Conservation (phyloP, 2,329 filamentous ascomycete species). For the Pseudogymnoascus sp. region DNA sequence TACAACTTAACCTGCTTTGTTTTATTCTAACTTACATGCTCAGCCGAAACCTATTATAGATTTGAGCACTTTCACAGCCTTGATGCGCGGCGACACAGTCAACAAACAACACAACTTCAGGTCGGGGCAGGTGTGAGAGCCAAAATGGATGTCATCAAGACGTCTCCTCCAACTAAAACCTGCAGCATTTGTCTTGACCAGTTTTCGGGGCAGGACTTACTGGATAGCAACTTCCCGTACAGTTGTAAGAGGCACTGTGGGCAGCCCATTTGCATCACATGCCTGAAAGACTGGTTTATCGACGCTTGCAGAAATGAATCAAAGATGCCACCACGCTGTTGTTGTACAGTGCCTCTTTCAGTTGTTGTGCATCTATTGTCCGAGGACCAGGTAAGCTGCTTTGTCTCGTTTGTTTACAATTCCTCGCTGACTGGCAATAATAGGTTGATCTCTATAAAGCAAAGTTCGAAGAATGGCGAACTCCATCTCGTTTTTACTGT, state of each 20-base stretch:
- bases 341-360: constrained; percentile 36
- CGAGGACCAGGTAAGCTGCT: constrained; percentile 24
- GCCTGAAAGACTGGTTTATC: constrained; percentile 36
- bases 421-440: not conserved
- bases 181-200: not conserved
- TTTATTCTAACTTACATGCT: not conserved
- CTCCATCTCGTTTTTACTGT: constrained; percentile 41
- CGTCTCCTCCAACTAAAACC: not conserved
- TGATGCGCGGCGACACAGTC: not conserved
- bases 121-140: not conserved
- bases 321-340: constrained; percentile 41
- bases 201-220: not conserved
- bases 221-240: not conserved
- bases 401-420: not conserved
- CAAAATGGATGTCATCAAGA: not conserved
- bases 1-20: not conserved
- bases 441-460: constrained; percentile 30
- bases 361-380: constrained; percentile 31
- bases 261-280: constrained; percentile 25
- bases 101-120: not conserved
- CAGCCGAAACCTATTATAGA: not conserved
- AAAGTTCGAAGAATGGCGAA: constrained; percentile 42
- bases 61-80: not conserved
- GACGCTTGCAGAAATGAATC: constrained; percentile 32
- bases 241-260: not conserved